Evolutionary conservation across 305 asterid species (phyloP).

Genomic region (Fraxinus greggii): DNA sequence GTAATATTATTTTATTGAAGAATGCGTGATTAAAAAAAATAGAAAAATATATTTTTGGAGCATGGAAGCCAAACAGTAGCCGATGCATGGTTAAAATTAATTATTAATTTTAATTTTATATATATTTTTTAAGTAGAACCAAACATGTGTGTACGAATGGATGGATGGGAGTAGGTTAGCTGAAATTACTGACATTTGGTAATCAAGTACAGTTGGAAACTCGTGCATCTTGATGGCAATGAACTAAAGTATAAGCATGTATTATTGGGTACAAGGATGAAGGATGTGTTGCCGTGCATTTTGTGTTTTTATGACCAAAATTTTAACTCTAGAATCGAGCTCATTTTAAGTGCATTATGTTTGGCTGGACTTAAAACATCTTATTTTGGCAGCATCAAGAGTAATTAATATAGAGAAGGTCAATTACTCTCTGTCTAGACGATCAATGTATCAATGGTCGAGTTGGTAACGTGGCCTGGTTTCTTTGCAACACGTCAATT

Average conservation of each 20-base stretch:
- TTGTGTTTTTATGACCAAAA: not conserved
- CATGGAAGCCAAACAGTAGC: too few relatives aligned
- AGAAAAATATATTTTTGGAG: too few relatives aligned
- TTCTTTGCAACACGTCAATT: too few relatives aligned
- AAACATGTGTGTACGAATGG: not conserved
- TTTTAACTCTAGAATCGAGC: not conserved
- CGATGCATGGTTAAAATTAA: too few relatives aligned
- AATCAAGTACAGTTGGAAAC: slow-evolving; percentile 25
- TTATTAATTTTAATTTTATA: not conserved
- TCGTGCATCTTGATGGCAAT: slow-evolving; percentile 1
- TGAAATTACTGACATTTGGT: slow-evolving; percentile 33
- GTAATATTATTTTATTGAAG: too few relatives aligned
- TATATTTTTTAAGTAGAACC: not conserved
- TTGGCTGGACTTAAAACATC: too few relatives aligned
- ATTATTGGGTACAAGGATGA: not conserved
- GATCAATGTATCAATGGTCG: too few relatives aligned
- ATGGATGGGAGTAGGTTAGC: not conserved
- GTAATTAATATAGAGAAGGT: too few relatives aligned
- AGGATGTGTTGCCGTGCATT: not conserved
- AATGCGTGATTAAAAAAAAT: too few relatives aligned
- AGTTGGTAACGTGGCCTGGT: too few relatives aligned
- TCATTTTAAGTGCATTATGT: too few relatives aligned
- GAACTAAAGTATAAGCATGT: not conserved
- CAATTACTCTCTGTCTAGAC: too few relatives aligned
- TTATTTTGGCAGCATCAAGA: not conserved